A percentile compares a stretch with the other conserved stretches of the same genome.
Conservation (phyloP, 306 rosid species). For the Quercus cerris region DNA sequence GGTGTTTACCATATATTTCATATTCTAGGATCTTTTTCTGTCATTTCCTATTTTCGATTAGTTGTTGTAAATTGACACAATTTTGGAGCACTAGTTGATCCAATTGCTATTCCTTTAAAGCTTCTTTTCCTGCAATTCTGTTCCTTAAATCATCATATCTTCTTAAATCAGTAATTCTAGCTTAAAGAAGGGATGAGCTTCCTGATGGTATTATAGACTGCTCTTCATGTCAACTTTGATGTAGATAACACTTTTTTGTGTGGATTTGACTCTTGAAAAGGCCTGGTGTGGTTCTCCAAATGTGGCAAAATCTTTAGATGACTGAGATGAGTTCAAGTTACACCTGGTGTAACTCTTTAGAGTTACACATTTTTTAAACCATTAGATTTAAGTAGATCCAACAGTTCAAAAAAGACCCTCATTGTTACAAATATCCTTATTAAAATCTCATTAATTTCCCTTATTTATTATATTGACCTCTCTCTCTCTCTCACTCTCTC, state of each 20-base stretch:
- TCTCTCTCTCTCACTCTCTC: no score
- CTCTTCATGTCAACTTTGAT: not conserved
- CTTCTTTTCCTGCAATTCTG: not conserved
- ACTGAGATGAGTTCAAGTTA: no score
- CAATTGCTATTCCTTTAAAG: not conserved
- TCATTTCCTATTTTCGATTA: not conserved
- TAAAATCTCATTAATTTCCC: no score
- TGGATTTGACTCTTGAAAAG: not conserved
- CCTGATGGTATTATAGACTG: not conserved
- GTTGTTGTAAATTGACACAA: not conserved
- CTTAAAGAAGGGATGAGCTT: not conserved
- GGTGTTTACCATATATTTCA: not conserved
- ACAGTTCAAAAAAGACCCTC: no score
- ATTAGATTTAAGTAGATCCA: no score
- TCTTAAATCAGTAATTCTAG: not conserved
- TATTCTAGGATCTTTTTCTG: not conserved
- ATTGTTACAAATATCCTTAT: no score
- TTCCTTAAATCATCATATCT: not conserved
- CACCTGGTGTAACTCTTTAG: no score
- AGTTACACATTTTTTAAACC: no score
- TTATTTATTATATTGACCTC: no score
- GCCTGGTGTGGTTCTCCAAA: not conserved
- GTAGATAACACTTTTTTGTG: not conserved
- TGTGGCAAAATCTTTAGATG: no score
- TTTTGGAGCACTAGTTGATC: not conserved